Evolutionary conservation across 208 protist species (phyloP).

Genomic region (Leishmania amazonensis): DNA sequence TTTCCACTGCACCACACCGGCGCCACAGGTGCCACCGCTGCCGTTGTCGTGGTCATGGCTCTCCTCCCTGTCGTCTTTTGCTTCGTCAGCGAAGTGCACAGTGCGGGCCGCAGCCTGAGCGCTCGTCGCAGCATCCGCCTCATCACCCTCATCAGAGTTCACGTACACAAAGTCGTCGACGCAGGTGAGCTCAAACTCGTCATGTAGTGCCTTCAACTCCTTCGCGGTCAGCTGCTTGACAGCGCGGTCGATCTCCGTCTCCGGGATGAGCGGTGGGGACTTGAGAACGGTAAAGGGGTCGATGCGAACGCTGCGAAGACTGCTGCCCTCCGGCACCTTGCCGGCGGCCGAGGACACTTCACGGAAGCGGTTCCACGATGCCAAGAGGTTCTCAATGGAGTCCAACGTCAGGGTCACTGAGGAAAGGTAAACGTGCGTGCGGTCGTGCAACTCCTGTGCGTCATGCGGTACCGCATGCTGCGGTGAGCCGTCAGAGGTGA

Average conservation of each 20-base stretch:
- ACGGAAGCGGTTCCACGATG: constrained; percentile 12
- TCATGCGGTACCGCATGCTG: constrained; percentile 12
- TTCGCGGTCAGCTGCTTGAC: constrained; percentile 14
- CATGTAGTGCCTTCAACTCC: constrained; percentile 19
- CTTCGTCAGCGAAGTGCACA: constrained; percentile 15
- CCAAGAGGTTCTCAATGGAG: constrained; percentile 24
- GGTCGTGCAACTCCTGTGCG: constrained; percentile 22
- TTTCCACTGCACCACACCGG: not conserved
- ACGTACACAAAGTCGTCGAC: constrained; percentile 28
- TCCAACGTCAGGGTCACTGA: constrained; percentile 11
- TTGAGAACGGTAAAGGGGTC: constrained; percentile 22
- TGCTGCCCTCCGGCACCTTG: constrained; percentile 5
- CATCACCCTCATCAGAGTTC: not conserved
- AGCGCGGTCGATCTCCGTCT: constrained; percentile 24
- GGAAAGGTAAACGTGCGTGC: constrained; percentile 17
- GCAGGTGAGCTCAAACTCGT: constrained; percentile 27
- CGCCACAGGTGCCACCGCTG: not conserved
- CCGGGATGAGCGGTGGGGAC: constrained; percentile 20
- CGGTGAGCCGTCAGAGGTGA: not conserved
- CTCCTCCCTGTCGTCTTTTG: not conserved
- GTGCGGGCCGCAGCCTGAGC: constrained; percentile 9
- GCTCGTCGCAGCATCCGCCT: not conserved
- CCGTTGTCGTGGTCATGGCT: not conserved
- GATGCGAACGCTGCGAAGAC: constrained; percentile 17
- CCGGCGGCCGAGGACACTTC: not conserved